phyloP scores from a whole-genome alignment of 225 moss, liverwort and hornwort genomes.

The Sphagnum contortum region DNA sequence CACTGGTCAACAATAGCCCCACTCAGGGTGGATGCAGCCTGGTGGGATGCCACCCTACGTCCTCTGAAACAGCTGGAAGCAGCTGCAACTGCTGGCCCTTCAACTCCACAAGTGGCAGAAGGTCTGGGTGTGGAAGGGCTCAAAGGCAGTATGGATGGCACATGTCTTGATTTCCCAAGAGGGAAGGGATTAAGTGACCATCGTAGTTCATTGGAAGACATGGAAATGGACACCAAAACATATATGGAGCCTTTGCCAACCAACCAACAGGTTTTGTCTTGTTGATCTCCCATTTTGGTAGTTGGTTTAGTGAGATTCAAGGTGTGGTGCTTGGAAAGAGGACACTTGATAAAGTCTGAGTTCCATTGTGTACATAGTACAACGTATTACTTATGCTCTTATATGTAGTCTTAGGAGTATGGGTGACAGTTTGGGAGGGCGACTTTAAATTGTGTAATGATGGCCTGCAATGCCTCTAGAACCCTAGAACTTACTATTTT shows the following conservation, averaged over 20 bases:
- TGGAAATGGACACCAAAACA: slow-evolving; percentile 86
- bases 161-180: not conserved
- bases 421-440: too few relatives aligned
- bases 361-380: too few relatives aligned
- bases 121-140: not conserved
- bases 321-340: too few relatives aligned
- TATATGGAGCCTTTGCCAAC: slow-evolving; percentile 89
- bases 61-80: slow-evolving; percentile 81
- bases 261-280: slow-evolving; percentile 57
- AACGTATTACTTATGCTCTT: too few relatives aligned
- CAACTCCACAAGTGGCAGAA: slow-evolving; percentile 14
- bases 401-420: too few relatives aligned
- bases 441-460: too few relatives aligned
- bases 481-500: too few relatives aligned
- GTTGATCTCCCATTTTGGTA: not conserved
- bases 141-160: not conserved
- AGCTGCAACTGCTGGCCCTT: slow-evolving; percentile 57
- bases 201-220: slow-evolving; percentile 73
- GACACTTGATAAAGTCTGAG: too few relatives aligned
- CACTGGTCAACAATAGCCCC: slow-evolving; percentile 72
- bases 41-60: slow-evolving; percentile 73
- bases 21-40: slow-evolving; percentile 65
- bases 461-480: too few relatives aligned
- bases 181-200: slow-evolving; percentile 6
- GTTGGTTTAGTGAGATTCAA: not conserved